Percentiles rank a stretch among this genome's conserved stretches.
phyloP scores from a whole-genome alignment of 2,329 filamentous ascomycete species.

The Drechslera avenae region DNA sequence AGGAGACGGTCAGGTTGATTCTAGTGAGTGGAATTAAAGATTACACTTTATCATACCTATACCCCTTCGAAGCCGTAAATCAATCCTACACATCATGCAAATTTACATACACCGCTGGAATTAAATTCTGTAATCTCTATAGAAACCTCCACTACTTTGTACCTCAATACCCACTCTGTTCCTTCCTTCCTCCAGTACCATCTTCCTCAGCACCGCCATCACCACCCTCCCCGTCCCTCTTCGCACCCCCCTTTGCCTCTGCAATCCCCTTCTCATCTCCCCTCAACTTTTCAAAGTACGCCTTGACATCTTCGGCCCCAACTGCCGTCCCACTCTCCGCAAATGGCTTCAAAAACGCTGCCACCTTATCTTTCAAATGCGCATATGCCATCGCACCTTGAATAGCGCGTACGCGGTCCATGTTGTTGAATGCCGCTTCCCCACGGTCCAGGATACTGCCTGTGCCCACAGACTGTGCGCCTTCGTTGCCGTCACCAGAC shows the following conservation, averaged over 20 bases:
- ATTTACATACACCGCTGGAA: no score
- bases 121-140: no score
- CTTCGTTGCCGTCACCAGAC: conserved; percentile 59
- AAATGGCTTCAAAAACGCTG: conserved; percentile 90
- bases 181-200: conserved; percentile 39
- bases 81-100: no score
- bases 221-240: conserved; percentile 36
- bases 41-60: no score
- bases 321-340: conserved; percentile 89
- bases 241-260: conserved; percentile 41
- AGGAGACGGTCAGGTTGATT: no score
- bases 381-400: conserved; percentile 98
- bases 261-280: conserved; percentile 78
- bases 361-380: conserved; percentile 93
- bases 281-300: conserved; percentile 90
- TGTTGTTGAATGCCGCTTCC: conserved; percentile 86
- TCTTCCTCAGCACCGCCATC: conserved; percentile 29
- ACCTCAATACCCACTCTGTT: conserved; percentile 49
- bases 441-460: conserved; percentile 88
- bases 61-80: no score
- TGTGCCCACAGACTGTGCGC: conserved; percentile 66
- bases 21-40: no score
- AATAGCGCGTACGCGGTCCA: conserved; percentile 91
- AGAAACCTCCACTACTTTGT: background rate
- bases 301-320: conserved; percentile 93